These are phyloP conservation scores for Sutorius eximius DNA, from an alignment of 1,284 basidiomycete species.

Conservation along the genomic window DNA sequence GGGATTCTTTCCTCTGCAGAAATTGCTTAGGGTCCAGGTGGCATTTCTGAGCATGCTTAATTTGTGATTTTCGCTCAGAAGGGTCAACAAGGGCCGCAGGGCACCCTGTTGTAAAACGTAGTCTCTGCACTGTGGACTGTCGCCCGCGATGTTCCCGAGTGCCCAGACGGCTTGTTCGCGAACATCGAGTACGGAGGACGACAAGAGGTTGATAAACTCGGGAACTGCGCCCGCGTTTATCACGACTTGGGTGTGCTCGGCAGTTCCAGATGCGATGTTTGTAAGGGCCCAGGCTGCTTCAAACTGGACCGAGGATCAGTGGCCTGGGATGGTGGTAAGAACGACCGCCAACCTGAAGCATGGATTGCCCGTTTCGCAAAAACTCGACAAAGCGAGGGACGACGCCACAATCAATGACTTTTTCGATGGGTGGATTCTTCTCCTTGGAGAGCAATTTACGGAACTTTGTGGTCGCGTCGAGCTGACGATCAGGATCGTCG, in stretches of 20 bases:
- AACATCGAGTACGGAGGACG: conserved; percentile 85
- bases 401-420: conserved; percentile 96
- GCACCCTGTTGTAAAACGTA: conserved; percentile 83
- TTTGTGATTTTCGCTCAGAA: conserved; percentile 88
- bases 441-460: conserved; percentile 98
- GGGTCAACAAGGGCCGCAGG: conserved; percentile 66
- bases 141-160: conserved; percentile 94
- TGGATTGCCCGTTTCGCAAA: conserved; percentile 82
- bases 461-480: conserved; percentile 96
- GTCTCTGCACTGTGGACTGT: conserved; percentile 92
- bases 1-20: conserved; percentile 94
- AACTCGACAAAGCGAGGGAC: conserved; percentile 98
- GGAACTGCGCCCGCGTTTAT: conserved; percentile 94
- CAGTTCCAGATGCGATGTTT: conserved; percentile 99
- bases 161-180: conserved; percentile 98
- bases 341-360: conserved; percentile 81
- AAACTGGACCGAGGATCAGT: conserved; percentile 58
- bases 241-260: conserved; percentile 97
- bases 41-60: conserved; percentile 97
- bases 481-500: conserved; percentile 86
- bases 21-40: conserved; percentile 98
- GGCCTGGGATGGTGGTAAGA: background rate
- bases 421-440: conserved; percentile 99
- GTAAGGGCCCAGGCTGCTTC: conserved; percentile 99
- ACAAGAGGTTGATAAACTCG: conserved; percentile 94